These are phyloP conservation scores for Pythium aristosporum DNA, from an alignment of 352 stramenopile species.

Conservation along the genomic window DNA sequence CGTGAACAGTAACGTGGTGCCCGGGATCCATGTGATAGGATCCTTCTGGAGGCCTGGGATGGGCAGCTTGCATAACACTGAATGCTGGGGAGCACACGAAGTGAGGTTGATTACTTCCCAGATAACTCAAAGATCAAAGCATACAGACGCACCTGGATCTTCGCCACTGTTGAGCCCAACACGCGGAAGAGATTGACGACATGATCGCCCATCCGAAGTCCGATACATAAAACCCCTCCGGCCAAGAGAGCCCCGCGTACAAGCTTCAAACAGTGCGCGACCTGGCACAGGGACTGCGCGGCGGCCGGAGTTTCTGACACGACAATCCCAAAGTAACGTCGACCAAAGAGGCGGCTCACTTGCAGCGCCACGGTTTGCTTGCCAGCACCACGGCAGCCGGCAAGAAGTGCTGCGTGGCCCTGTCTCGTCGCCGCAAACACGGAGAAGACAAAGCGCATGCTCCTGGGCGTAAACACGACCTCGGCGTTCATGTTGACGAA, in stretches of 20 bases:
- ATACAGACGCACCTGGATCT: slow-evolving; percentile 24
- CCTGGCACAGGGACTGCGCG: slow-evolving; percentile 14
- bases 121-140: neutral
- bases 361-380: slow-evolving; percentile 46
- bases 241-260: slow-evolving; percentile 35
- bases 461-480: slow-evolving; percentile 42
- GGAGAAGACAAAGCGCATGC: slow-evolving; percentile 50
- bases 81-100: slow-evolving; percentile 12
- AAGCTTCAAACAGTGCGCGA: slow-evolving; percentile 33
- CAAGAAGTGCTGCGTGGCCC: slow-evolving; percentile 26
- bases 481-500: slow-evolving; percentile 39
- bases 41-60: slow-evolving; percentile 22
- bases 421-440: slow-evolving; percentile 46
- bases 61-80: slow-evolving; percentile 16
- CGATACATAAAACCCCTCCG: slow-evolving; percentile 26
- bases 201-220: slow-evolving; percentile 1
- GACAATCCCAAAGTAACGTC: slow-evolving; percentile 34
- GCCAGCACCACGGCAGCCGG: slow-evolving; percentile 13
- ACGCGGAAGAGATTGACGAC: slow-evolving; percentile 19
- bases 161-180: slow-evolving; percentile 1
- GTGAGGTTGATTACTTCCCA: neutral
- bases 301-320: neutral
- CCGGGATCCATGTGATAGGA: slow-evolving; percentile 22
- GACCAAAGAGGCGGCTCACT: slow-evolving; percentile 44
- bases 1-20: slow-evolving; percentile 22